phyloP scores from a whole-genome alignment of 2,329 filamentous ascomycete species.

The Penicillium hordei region DNA sequence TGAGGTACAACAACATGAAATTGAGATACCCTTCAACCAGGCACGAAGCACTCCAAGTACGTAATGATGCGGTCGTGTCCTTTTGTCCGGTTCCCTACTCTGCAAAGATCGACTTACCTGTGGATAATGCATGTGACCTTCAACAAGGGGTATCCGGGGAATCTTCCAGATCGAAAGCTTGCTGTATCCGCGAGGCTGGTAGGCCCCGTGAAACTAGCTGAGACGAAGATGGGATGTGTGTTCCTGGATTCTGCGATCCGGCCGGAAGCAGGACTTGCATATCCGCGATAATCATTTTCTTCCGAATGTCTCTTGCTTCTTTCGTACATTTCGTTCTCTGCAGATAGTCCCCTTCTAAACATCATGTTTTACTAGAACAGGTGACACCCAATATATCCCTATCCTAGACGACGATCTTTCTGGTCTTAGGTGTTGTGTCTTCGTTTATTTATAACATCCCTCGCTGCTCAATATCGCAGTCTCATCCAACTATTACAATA shows the following conservation, averaged over 20 bases:
- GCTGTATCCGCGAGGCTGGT: slow-evolving; percentile 6
- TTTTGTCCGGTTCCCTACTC: slow-evolving; percentile 1
- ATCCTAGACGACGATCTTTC: slow-evolving; percentile 1
- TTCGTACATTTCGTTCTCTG: not conserved
- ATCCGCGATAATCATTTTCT: slow-evolving; percentile 22
- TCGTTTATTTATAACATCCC: not conserved
- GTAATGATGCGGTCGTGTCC: slow-evolving; percentile 1
- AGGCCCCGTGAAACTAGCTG: slow-evolving; percentile 5
- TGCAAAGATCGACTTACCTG: slow-evolving; percentile 1
- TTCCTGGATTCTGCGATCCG: slow-evolving; percentile 14
- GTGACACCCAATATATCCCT: slow-evolving; percentile 7
- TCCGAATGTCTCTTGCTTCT: slow-evolving; percentile 1
- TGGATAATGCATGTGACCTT: slow-evolving; percentile 7
- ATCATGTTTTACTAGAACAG: not conserved
- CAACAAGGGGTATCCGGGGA: slow-evolving; percentile 13
- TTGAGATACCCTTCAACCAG: not conserved
- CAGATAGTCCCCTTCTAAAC: slow-evolving; percentile 6
- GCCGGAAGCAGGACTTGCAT: slow-evolving; percentile 24
- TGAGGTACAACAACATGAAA: not conserved
- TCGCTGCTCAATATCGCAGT: not conserved
- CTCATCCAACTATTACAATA: not conserved
- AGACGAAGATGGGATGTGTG: slow-evolving; percentile 12
- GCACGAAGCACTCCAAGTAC: not conserved
- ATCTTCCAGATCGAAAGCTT: slow-evolving; percentile 15
- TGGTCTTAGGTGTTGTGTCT: not conserved